Evolutionary conservation across 495 filamentous ascomycete genomes (phyloP).

Genomic region (Aspergillus funiculosus): DNA sequence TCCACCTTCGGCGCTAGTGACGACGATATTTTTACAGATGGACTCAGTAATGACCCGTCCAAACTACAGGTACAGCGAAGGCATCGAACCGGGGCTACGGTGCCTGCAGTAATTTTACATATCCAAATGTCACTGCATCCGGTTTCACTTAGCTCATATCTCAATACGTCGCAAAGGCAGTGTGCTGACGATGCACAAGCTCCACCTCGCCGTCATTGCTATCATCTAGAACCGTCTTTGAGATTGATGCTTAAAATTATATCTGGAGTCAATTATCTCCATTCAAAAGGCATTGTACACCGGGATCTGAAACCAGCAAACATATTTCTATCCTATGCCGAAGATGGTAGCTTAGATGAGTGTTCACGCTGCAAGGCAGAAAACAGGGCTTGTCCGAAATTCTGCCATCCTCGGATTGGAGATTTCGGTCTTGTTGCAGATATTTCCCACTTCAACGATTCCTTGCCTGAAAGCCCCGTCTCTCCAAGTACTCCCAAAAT

Average conservation of each 20-base stretch:
- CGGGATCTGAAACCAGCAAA: conserved; percentile 71
- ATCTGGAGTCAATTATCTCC: conserved; percentile 55
- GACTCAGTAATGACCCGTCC: conserved; percentile 37
- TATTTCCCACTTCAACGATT: conserved; percentile 39
- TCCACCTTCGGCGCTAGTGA: conserved; percentile 34
- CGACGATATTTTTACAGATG: conserved; percentile 49
- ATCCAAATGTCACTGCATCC: conserved; percentile 53
- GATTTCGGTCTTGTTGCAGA: conserved; percentile 53
- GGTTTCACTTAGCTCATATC: conserved; percentile 43
- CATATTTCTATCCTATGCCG: conserved; percentile 49
- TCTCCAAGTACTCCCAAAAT: conserved; percentile 19
- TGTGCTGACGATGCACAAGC: background rate
- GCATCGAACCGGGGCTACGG: conserved; percentile 22
- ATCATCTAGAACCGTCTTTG: conserved; percentile 42
- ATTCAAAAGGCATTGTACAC: conserved; percentile 56
- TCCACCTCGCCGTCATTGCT: conserved; percentile 41
- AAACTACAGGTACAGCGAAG: conserved; percentile 32
- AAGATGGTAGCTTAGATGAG: conserved; percentile 20
- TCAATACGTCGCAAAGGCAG: conserved; percentile 29
- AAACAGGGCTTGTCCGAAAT: conserved; percentile 22
- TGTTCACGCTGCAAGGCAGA: conserved; percentile 33
- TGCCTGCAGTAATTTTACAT: conserved; percentile 43
- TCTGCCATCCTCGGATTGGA: conserved; percentile 46
- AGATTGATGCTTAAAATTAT: conserved; percentile 41
- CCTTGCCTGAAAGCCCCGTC: conserved; percentile 11